Percentiles rank a stretch among this genome's conserved stretches.
These are phyloP conservation scores for Tritrichomonas foetus DNA, from an alignment of 208 protist genomes.

Conservation along the genomic window DNA sequence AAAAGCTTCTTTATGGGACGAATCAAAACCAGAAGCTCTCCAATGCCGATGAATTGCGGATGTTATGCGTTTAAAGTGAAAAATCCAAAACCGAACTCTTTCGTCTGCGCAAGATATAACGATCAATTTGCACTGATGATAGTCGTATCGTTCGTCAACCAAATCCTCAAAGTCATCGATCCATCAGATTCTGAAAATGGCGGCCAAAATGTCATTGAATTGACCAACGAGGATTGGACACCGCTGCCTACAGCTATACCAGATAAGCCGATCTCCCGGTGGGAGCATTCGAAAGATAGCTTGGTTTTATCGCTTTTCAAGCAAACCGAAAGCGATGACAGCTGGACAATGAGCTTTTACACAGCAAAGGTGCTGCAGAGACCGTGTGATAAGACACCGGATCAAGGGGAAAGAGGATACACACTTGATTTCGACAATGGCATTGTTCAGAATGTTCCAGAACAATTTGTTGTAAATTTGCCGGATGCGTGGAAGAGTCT, in stretches of 20 bases:
- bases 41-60: not conserved
- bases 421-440: not conserved
- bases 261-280: not conserved
- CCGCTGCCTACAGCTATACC: not conserved
- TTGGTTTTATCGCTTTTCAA: not conserved
- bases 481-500: too few species aligned
- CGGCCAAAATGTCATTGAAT: not conserved
- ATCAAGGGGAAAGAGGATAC: not conserved
- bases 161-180: not conserved
- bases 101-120: not conserved
- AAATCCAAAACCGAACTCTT: not conserved
- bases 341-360: not conserved
- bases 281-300: not conserved
- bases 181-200: not conserved
- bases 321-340: not conserved
- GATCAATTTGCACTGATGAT: not conserved
- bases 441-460: not conserved
- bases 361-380: not conserved
- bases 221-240: not conserved
- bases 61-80: not conserved
- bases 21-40: not conserved
- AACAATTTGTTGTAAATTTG: constrained; percentile 16
- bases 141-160: too few species aligned
- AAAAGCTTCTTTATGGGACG: not conserved
- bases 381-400: not conserved